A percentile compares a stretch with the other conserved stretches of the same genome.
Evolutionary conservation across 1,284 basidiomycete genomes (phyloP).

Genomic region (Somion occarium): DNA sequence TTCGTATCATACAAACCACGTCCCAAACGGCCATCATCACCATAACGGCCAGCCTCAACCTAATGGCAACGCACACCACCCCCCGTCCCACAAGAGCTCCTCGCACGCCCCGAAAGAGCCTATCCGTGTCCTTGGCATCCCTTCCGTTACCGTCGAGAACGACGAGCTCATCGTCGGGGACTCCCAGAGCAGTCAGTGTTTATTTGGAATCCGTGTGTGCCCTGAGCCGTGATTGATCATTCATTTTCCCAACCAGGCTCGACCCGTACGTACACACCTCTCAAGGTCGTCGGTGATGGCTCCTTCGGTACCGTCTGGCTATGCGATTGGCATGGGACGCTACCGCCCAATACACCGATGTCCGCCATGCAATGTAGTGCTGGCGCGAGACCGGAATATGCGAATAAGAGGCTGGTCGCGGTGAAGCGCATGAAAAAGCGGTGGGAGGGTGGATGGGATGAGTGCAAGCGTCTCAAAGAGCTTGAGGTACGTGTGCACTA

Average conservation of each 20-base stretch:
- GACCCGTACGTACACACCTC: conserved; percentile 43
- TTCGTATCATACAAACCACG: conserved; percentile 25
- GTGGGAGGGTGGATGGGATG: conserved; percentile 96
- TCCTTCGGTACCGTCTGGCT: conserved; percentile 98
- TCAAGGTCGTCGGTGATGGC: conserved; percentile 93
- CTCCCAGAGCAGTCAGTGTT: conserved; percentile 57
- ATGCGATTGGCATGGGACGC: conserved; percentile 97
- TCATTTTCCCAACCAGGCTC: conserved; percentile 26
- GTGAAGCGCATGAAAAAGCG: conserved; percentile 98
- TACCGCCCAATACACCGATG: conserved; percentile 83
- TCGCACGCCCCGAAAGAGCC: conserved; percentile 44
- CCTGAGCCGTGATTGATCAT: not conserved
- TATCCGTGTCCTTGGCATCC: conserved; percentile 62
- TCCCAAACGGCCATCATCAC: conserved; percentile 26
- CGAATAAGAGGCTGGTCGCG: conserved; percentile 91
- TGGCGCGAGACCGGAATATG: conserved; percentile 89
- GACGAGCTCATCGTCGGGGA: conserved; percentile 66
- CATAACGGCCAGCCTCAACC: conserved; percentile 22
- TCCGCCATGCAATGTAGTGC: conserved; percentile 91
- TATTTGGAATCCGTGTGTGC: not conserved
- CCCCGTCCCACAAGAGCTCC: conserved; percentile 19
- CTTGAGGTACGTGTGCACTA: conserved; percentile 68
- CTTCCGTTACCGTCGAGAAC: conserved; percentile 65
- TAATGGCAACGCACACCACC: conserved; percentile 23
- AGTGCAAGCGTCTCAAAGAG: conserved; percentile 94